Evolutionary conservation across 202 grass and related monocot genomes (phyloP).

Genomic region (Panicum virgatum): DNA sequence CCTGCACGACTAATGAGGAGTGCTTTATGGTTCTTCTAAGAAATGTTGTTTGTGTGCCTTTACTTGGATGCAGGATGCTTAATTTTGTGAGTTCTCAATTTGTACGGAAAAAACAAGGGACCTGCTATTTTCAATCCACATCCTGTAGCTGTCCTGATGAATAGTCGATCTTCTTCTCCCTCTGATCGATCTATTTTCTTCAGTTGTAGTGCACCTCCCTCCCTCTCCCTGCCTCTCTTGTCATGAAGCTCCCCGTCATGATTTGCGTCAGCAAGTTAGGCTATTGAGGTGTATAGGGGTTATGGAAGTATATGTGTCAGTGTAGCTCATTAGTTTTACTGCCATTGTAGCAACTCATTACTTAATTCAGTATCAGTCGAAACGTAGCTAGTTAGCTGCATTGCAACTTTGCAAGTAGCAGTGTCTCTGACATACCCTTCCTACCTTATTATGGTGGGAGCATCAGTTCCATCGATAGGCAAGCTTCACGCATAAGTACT

Average conservation of each 20-base stretch:
- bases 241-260: too few relatives aligned
- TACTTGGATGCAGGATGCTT: background rate
- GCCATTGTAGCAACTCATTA: background rate
- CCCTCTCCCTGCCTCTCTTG: too few relatives aligned
- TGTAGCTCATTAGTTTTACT: too few relatives aligned
- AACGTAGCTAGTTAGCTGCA: background rate
- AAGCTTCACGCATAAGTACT: conserved; percentile 40
- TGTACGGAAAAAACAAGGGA: background rate
- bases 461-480: conserved; percentile 10
- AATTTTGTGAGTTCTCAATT: background rate
- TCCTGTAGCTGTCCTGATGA: background rate
- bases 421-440: conserved; percentile 14
- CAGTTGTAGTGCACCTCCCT: too few relatives aligned
- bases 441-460: conserved; percentile 24
- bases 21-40: background rate
- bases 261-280: too few relatives aligned
- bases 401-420: conserved; percentile 13
- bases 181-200: too few relatives aligned
- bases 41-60: background rate
- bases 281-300: too few relatives aligned
- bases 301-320: too few relatives aligned
- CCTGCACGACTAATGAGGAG: background rate
- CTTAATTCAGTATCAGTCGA: background rate
- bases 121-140: background rate
- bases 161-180: background rate